phyloP scores from a whole-genome alignment of 495 filamentous ascomycete species.

The Astrocystis sublimbata region DNA sequence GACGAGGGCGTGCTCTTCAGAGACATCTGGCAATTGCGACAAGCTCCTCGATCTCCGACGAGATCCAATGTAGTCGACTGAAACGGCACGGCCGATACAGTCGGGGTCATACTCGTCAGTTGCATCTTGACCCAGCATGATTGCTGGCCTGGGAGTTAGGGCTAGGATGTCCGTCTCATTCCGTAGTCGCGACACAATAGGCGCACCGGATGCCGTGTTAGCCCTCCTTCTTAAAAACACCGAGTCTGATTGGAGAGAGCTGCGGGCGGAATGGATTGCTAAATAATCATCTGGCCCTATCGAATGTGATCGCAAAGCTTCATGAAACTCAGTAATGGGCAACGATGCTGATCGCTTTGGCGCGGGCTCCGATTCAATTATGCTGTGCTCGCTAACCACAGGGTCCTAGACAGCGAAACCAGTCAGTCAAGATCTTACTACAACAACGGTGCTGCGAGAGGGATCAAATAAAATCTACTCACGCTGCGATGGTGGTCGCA shows the following conservation, averaged over 20 bases:
- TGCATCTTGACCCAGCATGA: conserved; percentile 48
- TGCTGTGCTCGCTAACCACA: conserved; percentile 33
- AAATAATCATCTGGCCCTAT: conserved; percentile 50
- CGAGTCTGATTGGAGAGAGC: conserved; percentile 48
- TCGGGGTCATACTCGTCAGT: conserved; percentile 41
- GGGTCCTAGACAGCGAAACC: conserved; percentile 42
- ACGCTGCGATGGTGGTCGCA: conserved; percentile 46
- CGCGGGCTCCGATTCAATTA: conserved; percentile 28
- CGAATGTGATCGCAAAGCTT: conserved; percentile 56
- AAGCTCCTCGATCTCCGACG: conserved; percentile 56
- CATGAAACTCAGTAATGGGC: conserved; percentile 55
- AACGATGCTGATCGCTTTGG: conserved; percentile 52
- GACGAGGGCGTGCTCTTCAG: conserved; percentile 23
- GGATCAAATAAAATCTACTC: conserved; percentile 26
- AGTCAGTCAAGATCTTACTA: conserved; percentile 17
- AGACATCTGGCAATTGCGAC: conserved; percentile 49
- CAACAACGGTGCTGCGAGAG: no score
- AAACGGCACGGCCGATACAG: conserved; percentile 56
- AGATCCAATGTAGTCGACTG: conserved; percentile 42
- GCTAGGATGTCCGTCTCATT: conserved; percentile 46
- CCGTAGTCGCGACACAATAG: conserved; percentile 31
- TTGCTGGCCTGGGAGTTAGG: conserved; percentile 55
- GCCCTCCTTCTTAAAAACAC: conserved; percentile 31
- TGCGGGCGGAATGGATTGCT: conserved; percentile 47
- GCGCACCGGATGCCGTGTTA: conserved; percentile 39